Evolutionary conservation across 83 land plant genomes (phyloP), one percentile per base, ranked within the genome.

Genomic region (Thuja plicata): DNA sequence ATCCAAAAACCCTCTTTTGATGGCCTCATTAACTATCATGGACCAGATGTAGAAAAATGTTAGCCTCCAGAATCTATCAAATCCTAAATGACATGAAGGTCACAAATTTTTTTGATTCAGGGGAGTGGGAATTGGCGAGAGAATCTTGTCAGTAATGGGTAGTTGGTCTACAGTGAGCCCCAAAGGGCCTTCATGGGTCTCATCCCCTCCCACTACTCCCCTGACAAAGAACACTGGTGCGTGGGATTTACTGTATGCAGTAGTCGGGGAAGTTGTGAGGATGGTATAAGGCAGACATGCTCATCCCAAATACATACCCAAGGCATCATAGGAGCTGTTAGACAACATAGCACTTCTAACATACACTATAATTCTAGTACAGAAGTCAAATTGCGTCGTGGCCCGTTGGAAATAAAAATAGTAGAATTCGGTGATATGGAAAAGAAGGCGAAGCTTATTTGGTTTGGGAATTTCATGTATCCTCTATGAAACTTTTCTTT

Each of bases 221-320:
- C 37, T 90, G 88, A 87, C 87, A 38, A 60, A 86, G 57, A 32
- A 41, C 2, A 80, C 86, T 0, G 92, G 88, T 52, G 91, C 91
- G 15, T 91, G 94, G 94, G 93, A 92, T 88, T 73, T 94, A 54
- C 91, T 95, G 5, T 92, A 92, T 52, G 94, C 92, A 15, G 97
- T 94, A 16, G 94, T 95, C 2, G 97, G 92, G 5, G 91, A 95
- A 87, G 93, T 95, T 2, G 91, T 90, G 10, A 90, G 92, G 86
- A 55, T 94, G 84, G 89, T n/a, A n/a, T n/a, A n/a, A n/a, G n/a
- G n/a, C n/a, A n/a, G n/a, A n/a, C n/a, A n/a, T n/a, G n/a, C n/a
- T n/a, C n/a, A n/a, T n/a, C n/a, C n/a, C n/a, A n/a, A n/a, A n/a
- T n/a, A n/a, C n/a, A n/a, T n/a, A n/a, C n/a, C n/a, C n/a, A n/a